These are phyloP conservation scores for Jaapia argillacea DNA, from an alignment of 768 basidiomycete species.

Conservation along the genomic window DNA sequence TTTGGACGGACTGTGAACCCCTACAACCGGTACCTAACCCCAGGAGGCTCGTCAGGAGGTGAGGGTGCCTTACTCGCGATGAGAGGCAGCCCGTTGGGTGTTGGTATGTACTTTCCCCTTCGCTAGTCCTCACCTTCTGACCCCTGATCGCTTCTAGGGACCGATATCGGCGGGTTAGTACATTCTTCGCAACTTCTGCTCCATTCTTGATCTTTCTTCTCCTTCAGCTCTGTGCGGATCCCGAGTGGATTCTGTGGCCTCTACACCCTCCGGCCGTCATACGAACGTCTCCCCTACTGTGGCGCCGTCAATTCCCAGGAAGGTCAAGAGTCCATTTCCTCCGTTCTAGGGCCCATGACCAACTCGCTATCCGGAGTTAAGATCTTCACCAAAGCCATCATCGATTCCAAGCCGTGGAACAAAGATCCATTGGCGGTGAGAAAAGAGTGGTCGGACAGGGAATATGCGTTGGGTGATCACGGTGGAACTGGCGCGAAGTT, in stretches of 20 bases:
- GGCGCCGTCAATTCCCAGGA: slow-evolving; percentile 53
- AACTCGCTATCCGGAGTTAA: slow-evolving; percentile 51
- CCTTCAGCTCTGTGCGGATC: slow-evolving; percentile 62
- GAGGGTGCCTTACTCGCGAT: slow-evolving; percentile 70
- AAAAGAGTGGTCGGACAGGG: slow-evolving; percentile 52
- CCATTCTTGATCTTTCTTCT: slow-evolving; percentile 3
- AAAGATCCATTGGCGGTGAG: slow-evolving; percentile 49
- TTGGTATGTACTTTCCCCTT: no score
- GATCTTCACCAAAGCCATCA: slow-evolving; percentile 53
- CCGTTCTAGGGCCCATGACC: slow-evolving; percentile 68
- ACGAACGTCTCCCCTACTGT: slow-evolving; percentile 59
- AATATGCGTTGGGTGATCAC: slow-evolving; percentile 50
- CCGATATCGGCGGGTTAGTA: slow-evolving; percentile 69
- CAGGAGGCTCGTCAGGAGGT: slow-evolving; percentile 80
- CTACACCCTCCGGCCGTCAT: slow-evolving; percentile 66
- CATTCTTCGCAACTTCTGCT: not conserved
- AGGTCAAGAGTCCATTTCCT: slow-evolving; percentile 62
- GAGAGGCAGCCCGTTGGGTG: slow-evolving; percentile 41
- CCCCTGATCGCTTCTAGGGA: no score
- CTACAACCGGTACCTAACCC: slow-evolving; percentile 56
- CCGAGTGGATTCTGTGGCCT: slow-evolving; percentile 59
- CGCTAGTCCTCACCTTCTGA: no score
- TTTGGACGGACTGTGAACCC: slow-evolving; percentile 79
- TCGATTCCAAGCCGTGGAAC: slow-evolving; percentile 53
- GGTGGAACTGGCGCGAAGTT: slow-evolving; percentile 33